phyloP scores from a whole-genome alignment of 768 basidiomycete genomes.

The Leccinum obscurum region DNA sequence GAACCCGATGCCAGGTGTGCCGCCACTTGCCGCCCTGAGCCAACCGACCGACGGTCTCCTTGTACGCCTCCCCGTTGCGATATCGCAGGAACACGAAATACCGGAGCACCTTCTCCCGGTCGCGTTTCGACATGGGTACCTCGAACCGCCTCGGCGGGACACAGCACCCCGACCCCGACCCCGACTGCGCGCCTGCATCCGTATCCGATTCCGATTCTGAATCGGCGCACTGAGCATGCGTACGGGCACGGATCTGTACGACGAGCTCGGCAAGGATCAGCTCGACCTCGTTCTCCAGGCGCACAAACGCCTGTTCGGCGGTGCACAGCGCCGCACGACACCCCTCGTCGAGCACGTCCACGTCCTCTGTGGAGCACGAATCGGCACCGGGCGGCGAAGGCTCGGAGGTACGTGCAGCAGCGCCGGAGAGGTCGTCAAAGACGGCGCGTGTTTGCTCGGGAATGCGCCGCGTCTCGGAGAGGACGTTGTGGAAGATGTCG shows the following conservation, averaged over 20 bases:
- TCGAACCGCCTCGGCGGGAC: conserved; percentile 18
- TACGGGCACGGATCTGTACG: conserved; percentile 32
- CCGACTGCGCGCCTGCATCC: background rate
- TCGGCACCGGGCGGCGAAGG: background rate
- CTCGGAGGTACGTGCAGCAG: background rate
- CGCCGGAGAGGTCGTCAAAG: conserved; percentile 42
- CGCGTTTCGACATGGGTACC: conserved; percentile 21
- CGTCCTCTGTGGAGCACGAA: background rate
- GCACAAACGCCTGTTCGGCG: conserved; percentile 45
- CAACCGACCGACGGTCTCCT: conserved; percentile 34
- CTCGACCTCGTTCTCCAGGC: conserved; percentile 45
- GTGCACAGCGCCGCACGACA: conserved; percentile 38
- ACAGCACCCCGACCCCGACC: background rate
- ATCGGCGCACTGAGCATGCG: background rate
- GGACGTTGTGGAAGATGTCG: conserved; percentile 50
- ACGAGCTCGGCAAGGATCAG: conserved; percentile 37
- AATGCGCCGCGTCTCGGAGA: conserved; percentile 45
- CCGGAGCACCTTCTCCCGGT: conserved; percentile 43
- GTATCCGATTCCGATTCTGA: background rate
- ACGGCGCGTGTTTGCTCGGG: conserved; percentile 37
- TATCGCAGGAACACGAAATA: conserved; percentile 60
- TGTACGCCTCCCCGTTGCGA: conserved; percentile 51
- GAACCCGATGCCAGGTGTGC: conserved; percentile 30
- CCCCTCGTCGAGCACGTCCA: conserved; percentile 34
- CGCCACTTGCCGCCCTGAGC: conserved; percentile 24